Evolutionary conservation across 164 flowering plant species (phyloP).

Genomic region (Buxus sempervirens): DNA sequence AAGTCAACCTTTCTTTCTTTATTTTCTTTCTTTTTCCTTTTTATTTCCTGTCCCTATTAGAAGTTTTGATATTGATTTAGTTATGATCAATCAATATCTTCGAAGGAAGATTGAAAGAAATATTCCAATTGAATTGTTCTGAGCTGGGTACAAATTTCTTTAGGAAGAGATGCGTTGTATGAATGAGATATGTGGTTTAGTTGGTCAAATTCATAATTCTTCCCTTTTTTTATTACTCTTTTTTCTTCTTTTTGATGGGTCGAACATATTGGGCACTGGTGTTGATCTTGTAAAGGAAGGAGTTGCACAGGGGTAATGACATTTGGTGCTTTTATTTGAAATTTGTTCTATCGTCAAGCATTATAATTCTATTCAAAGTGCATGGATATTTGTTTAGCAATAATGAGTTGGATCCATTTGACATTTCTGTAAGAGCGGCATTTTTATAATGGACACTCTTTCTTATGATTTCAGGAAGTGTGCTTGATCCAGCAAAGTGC

Average conservation of each 20-base stretch:
- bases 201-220: not conserved
- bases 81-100: not conserved
- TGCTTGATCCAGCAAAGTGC: not conserved
- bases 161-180: not conserved
- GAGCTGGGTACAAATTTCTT: not conserved
- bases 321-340: too few species aligned
- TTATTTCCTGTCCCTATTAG: too few species aligned
- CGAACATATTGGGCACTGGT: not conserved
- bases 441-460: not conserved
- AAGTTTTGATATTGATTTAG: not conserved
- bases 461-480: not conserved
- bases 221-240: not conserved
- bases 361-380: not conserved
- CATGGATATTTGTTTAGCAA: not conserved
- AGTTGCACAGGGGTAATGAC: too few species aligned
- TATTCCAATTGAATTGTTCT: not conserved
- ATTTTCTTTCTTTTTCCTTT: too few species aligned
- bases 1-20: constrained; percentile 12
- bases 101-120: not conserved
- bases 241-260: not conserved
- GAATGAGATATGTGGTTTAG: not conserved
- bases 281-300: too few species aligned
- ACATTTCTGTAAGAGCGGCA: not conserved
- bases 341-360: not conserved
- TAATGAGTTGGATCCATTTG: not conserved